Evolutionary conservation across 1,284 basidiomycete genomes (phyloP), one percentile per base, ranked within the genome.

Genomic region (Leccinum pallidistipes): DNA sequence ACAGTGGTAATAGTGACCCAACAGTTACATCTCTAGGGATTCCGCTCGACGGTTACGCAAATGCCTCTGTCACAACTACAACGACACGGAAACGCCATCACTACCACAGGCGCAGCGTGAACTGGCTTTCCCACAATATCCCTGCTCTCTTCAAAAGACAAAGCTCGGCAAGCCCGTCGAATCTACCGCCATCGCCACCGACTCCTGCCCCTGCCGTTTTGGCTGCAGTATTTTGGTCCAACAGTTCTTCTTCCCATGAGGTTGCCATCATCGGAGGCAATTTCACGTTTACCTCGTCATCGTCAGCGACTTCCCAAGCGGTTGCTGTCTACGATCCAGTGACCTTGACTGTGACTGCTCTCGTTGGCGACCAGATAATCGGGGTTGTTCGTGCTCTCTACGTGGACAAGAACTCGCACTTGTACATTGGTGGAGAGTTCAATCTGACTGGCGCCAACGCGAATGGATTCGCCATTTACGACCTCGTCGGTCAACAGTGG

Each of bases 161-260:
- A 70, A 74, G 76, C n/a, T 70, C 74, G 31, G 72, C 70, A 7
- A 74, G 76, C 40, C 71, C 81, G 18, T 66, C 79, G 1, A 72
- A 82, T 2, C 82, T 93, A 14, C 89, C 91, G 8, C 62, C 84
- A 18, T 64, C 80, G 1, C 79, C 82, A 31, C 75, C 86, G 1
- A 81, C 85, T 1, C 77, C 84, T 0, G 88, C 92, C 1, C 93
- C 95, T 1, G 88, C 94, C 34, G 86, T 98, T 60, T 81, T 97
- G 49, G 84, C 93, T 0, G 96, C 94, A 38, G 85, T 86, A 2
- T 98, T 96, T 79, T 98, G 93, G 92, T 90, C 86, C 16, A 97
- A 97, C 70, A 81, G 81, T 45, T 86, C 88, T 1, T 85, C 86
- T 5, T 82, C 82, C 3, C 78, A 80, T 50, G 82, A 91, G 63